These are phyloP conservation scores for Pleurotus pulmonarius DNA, from an alignment of 768 basidiomycete genomes.

Conservation along the genomic window DNA sequence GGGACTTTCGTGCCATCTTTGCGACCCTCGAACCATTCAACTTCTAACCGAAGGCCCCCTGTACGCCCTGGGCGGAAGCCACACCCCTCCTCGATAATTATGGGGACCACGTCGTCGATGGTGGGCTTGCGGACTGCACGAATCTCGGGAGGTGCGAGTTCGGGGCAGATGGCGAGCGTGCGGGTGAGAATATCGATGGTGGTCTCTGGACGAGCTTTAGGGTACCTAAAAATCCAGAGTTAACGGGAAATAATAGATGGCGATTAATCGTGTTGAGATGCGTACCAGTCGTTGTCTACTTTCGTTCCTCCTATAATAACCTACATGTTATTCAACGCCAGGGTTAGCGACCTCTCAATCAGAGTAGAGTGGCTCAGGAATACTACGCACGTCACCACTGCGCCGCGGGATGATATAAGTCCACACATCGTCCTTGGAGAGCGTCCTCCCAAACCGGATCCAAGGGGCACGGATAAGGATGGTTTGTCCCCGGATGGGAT, in stretches of 20 bases:
- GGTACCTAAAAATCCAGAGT: conserved; percentile 43
- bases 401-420: conserved; percentile 67
- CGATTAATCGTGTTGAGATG: not conserved
- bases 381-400: conserved; percentile 44
- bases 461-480: conserved; percentile 70
- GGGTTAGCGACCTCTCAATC: not conserved
- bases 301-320: conserved; percentile 63
- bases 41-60: conserved; percentile 64
- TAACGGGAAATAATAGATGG: not conserved
- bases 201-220: conserved; percentile 59
- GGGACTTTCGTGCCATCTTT: conserved; percentile 32
- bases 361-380: not conserved
- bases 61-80: conserved; percentile 67
- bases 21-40: conserved; percentile 34
- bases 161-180: conserved; percentile 48
- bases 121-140: conserved; percentile 43
- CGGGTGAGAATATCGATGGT: conserved; percentile 55
- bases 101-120: conserved; percentile 43
- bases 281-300: conserved; percentile 56
- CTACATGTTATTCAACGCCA: conserved; percentile 13
- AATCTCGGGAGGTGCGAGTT: conserved; percentile 53
- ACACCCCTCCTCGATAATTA: conserved; percentile 47
- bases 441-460: conserved; percentile 53
- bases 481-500: conserved; percentile 83
- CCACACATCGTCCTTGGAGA: conserved; percentile 31